Evolutionary conservation across 805 yeast genomes (phyloP), one percentile per base, ranked within the genome.

Genomic region (Metschnikowia continentalis): DNA sequence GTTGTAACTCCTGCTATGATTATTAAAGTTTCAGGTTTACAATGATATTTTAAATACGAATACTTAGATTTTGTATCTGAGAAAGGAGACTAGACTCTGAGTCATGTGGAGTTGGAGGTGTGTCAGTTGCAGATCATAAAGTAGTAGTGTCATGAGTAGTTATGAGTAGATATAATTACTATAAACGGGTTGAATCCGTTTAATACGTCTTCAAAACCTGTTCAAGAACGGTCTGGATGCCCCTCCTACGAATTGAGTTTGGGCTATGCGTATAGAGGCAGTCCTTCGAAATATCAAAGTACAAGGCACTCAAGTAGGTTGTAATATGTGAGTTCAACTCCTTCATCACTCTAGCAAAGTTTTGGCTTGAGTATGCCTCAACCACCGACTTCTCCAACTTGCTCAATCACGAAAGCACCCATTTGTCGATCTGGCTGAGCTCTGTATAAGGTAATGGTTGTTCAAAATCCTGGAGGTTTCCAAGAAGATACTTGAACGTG

Each of bases 251-350:
- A 1, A 62, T 40, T 0, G 86, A 79, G 30, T 68, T 65, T 0
- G 59, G 46, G 0, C 66, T 55, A 54, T 88, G 94, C 0, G 96
- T 86, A 65, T 94, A 94, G 15, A 94, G 74, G 45, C 86, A 74
- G 62, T 94, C 98, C 62, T 94, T 94, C 37, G 86, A 80, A 30
- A 88, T 77, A 61, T 90, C 96, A 67, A 94, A 90, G 67, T 92
- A 94, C 32, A 85, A 72, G 0, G 97, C 81, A 19, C 97, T 90
- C 50, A 91, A 74, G 19, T 82, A 84, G 20, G 80, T 77, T 61
- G 86, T 89, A 75, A 90, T 77, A 62, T 89, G 90, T 50, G 80
- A 78, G 57, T 86, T 84, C 10, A 90, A 60, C 5, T 78, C 79
- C 52, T 85, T 84, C 30, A 90, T 77, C 6, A 87, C 86, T 54